Conservation (phyloP, 2,329 filamentous ascomycete species). For the Fusarium sp. region DNA sequence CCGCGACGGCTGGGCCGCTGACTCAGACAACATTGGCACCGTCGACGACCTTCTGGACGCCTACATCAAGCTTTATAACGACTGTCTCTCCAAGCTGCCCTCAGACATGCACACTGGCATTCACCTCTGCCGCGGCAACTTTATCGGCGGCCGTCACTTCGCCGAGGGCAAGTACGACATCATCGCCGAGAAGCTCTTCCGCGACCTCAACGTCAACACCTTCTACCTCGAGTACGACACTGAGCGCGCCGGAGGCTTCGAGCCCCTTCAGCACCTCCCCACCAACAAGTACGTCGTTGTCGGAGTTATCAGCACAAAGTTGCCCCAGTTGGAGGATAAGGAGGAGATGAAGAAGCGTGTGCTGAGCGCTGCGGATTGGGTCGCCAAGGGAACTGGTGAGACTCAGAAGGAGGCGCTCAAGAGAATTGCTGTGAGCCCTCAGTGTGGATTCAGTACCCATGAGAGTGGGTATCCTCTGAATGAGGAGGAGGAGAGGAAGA, state of each 20-base stretch:
- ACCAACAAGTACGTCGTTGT: conserved; percentile 73
- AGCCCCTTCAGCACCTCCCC: conserved; percentile 71
- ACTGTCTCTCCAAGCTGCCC: conserved; percentile 72
- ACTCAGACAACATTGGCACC: conserved; percentile 74
- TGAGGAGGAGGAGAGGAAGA: conserved; percentile 78
- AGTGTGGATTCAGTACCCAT: conserved; percentile 82
- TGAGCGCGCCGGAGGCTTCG: conserved; percentile 72
- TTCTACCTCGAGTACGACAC: conserved; percentile 80
- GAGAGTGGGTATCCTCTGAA: conserved; percentile 77
- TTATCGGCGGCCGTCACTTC: conserved; percentile 74
- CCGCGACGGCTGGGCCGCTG: conserved; percentile 75
- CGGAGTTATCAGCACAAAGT: conserved; percentile 73
- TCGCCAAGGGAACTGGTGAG: conserved; percentile 75
- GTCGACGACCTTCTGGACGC: conserved; percentile 78
- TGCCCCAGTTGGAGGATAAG: conserved; percentile 71
- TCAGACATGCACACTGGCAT: conserved; percentile 81
- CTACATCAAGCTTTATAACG: conserved; percentile 83
- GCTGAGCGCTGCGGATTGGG: conserved; percentile 72
- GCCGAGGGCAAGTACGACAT: conserved; percentile 75
- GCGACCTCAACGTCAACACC: conserved; percentile 71
- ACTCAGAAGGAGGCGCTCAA: conserved; percentile 75
- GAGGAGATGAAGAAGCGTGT: conserved; percentile 72
- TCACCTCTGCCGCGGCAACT: conserved; percentile 79
- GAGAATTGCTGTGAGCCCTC: conserved; percentile 75
- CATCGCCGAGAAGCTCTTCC: conserved; percentile 75